These are phyloP conservation scores for Arthonia radiata DNA, from an alignment of 495 filamentous ascomycete genomes.

Conservation along the genomic window DNA sequence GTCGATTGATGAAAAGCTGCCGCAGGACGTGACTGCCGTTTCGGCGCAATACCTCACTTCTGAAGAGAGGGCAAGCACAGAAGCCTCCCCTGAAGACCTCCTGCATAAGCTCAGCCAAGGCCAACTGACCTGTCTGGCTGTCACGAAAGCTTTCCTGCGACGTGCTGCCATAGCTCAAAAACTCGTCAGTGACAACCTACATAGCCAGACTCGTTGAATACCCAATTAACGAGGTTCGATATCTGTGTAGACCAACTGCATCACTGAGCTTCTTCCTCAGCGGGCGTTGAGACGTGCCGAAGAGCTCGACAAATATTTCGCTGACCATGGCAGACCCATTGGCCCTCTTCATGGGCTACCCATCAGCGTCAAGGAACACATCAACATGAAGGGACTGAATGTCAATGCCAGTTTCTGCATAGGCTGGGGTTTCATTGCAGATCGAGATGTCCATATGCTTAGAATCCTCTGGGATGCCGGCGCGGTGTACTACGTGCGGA, in stretches of 20 bases:
- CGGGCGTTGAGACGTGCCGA: conserved; percentile 12
- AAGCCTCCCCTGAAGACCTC: conserved; percentile 19
- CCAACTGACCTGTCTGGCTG: conserved; percentile 17
- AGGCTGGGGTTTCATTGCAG: conserved; percentile 17
- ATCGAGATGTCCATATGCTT: conserved; percentile 21
- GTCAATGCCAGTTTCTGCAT: conserved; percentile 21
- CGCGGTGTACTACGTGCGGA: conserved; percentile 25
- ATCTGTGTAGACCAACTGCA: conserved; percentile 22
- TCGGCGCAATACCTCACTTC: conserved; percentile 19
- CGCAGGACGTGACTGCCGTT: conserved; percentile 18
- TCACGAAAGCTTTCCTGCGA: conserved; percentile 32
- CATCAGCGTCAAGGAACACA: conserved; percentile 41
- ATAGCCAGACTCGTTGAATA: conserved; percentile 4
- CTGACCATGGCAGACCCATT: conserved; percentile 13
- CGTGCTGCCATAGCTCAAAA: conserved; percentile 34
- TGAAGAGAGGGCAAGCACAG: conserved; percentile 25
- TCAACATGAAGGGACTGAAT: conserved; percentile 29
- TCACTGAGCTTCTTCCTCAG: conserved; percentile 38
- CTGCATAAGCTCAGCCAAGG: conserved; percentile 19
- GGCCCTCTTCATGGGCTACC: conserved; percentile 46
- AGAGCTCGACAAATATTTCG: conserved; percentile 13
- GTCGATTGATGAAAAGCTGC: conserved; percentile 10
- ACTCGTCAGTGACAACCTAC: conserved; percentile 14
- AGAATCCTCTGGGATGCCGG: conserved; percentile 22
- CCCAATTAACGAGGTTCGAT: conserved; percentile 4